A percentile compares a stretch with the other conserved stretches of the same genome.
phyloP scores from a whole-genome alignment of 2,329 filamentous ascomycete species.

The Hirsutella rhossiliensis region DNA sequence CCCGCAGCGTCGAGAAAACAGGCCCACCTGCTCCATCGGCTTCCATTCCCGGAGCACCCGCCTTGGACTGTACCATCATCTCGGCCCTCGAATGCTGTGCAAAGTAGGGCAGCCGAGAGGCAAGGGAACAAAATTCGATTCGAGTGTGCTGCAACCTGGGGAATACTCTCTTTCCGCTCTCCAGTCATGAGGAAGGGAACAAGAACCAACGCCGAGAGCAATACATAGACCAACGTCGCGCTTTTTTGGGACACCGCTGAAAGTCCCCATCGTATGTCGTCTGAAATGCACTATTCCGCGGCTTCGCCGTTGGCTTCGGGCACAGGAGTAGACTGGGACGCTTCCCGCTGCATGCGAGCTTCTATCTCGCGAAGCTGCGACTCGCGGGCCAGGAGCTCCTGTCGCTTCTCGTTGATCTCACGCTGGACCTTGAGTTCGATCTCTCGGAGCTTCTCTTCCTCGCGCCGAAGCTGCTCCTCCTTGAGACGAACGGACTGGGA shows the following conservation, averaged over 20 bases:
- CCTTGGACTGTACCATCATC: slow-evolving; percentile 17
- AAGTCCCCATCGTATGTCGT: slow-evolving; percentile 16
- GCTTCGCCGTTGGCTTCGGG: slow-evolving; percentile 43
- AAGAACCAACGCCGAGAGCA: slow-evolving; percentile 36
- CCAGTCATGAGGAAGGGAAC: slow-evolving; percentile 25
- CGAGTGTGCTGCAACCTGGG: slow-evolving; percentile 26
- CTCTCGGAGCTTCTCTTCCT: slow-evolving; percentile 99
- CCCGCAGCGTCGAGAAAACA: slow-evolving; percentile 3
- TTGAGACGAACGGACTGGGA: slow-evolving; percentile 97
- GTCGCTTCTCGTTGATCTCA: slow-evolving; percentile 99
- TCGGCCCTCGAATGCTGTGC: slow-evolving; percentile 14
- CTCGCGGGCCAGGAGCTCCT: slow-evolving; percentile 93
- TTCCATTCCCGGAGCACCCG: slow-evolving; percentile 7
- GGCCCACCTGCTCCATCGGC: background rate
- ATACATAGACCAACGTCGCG: slow-evolving; percentile 33
- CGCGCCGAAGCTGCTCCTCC: slow-evolving; percentile 97
- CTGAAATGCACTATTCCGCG: slow-evolving; percentile 30
- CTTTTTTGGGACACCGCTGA: slow-evolving; percentile 18
- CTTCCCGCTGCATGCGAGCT: slow-evolving; percentile 89
- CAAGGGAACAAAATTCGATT: slow-evolving; percentile 15
- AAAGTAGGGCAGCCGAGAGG: slow-evolving; percentile 9
- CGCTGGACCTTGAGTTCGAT: slow-evolving; percentile 99
- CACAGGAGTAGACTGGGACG: slow-evolving; percentile 31
- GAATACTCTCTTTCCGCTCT: slow-evolving; percentile 31
- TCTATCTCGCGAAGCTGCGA: slow-evolving; percentile 98